phyloP scores from a whole-genome alignment of 1,139 yeast genomes.

The Pichia sp. region DNA sequence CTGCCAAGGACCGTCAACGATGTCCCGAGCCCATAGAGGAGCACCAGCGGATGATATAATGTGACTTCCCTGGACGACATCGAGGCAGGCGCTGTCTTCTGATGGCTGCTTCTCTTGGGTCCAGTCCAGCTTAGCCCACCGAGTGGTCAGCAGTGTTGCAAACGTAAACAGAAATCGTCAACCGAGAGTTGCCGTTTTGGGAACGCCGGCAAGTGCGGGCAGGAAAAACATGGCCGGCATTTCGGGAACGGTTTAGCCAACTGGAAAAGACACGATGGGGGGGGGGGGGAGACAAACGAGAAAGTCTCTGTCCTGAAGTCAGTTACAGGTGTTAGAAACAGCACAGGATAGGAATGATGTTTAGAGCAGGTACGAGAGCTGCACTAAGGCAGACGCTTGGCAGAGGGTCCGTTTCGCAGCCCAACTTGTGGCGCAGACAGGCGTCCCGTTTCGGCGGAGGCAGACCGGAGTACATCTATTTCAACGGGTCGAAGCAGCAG shows the following conservation, averaged over 20 bases:
- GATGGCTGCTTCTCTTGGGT: not conserved
- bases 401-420: too few relatives aligned
- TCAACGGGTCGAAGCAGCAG: slow-evolving; percentile 17
- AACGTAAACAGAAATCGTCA: not conserved
- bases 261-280: too few relatives aligned
- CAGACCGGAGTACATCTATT: slow-evolving; percentile 23
- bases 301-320: too few relatives aligned
- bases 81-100: not conserved
- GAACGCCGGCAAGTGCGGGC: not conserved
- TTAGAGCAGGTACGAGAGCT: too few relatives aligned
- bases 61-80: slow-evolving; percentile 21
- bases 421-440: not conserved
- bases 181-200: not conserved
- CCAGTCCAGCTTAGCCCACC: too few relatives aligned
- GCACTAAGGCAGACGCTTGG: too few relatives aligned
- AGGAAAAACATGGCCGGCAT: not conserved
- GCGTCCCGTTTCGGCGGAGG: slow-evolving; percentile 1
- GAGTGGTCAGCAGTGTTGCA: too few relatives aligned
- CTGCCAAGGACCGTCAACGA: slow-evolving; percentile 32
- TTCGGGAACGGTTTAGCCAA: too few relatives aligned
- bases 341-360: too few relatives aligned
- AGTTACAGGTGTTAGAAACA: too few relatives aligned
- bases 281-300: too few relatives aligned
- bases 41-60: slow-evolving; percentile 28
- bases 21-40: slow-evolving; percentile 29